These are phyloP conservation scores for Porogramme epimiltina DNA, from an alignment of 1,284 basidiomycete genomes.

Conservation along the genomic window DNA sequence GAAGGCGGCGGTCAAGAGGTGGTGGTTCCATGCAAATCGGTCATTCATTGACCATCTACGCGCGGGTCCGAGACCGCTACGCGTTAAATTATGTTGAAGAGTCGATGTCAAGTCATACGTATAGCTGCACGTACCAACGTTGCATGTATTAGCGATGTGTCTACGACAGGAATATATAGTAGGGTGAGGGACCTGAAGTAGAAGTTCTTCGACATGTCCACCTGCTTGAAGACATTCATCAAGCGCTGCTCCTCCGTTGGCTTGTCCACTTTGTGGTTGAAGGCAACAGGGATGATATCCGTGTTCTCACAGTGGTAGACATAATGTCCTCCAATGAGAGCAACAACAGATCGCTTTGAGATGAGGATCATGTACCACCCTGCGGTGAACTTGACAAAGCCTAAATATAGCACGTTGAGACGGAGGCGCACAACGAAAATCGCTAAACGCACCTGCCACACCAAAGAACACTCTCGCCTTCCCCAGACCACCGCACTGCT, in stretches of 20 bases:
- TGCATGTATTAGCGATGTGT: background rate
- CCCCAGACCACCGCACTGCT: conserved; percentile 83
- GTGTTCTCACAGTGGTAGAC: conserved; percentile 96
- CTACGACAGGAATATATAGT: background rate
- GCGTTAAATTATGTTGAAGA: conserved; percentile 91
- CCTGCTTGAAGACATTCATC: conserved; percentile 94
- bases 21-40: conserved; percentile 96
- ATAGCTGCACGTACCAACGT: conserved; percentile 54
- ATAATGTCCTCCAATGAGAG: conserved; percentile 95
- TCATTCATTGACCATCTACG: conserved; percentile 75
- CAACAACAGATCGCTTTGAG: conserved; percentile 89
- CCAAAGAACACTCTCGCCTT: conserved; percentile 83
- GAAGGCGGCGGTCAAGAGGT: conserved; percentile 80
- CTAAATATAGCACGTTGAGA: conserved; percentile 38
- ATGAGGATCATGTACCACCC: conserved; percentile 93
- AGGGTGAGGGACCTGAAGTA: conserved; percentile 82
- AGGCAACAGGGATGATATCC: conserved; percentile 77
- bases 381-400: conserved; percentile 88
- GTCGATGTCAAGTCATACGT: conserved; percentile 97
- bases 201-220: conserved; percentile 98
- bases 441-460: conserved; percentile 55
- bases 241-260: conserved; percentile 84
- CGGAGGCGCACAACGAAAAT: background rate
- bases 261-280: conserved; percentile 79
- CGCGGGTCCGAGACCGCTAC: conserved; percentile 30